Evolutionary conservation across 208 protist genomes (phyloP).

Genomic region (Crithidia acanthocephali): DNA sequence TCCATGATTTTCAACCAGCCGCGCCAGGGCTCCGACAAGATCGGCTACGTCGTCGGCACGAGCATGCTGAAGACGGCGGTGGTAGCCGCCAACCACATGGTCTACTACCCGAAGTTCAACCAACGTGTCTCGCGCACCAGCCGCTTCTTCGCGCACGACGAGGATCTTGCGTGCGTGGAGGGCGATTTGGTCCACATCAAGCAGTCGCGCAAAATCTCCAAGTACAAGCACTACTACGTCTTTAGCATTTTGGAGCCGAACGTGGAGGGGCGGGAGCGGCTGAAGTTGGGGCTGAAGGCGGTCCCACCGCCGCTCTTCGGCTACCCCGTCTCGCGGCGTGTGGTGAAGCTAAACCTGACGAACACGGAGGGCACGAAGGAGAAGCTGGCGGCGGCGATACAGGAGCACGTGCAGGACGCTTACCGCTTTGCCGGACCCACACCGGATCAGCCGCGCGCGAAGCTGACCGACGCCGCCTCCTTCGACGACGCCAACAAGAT

Average conservation of each 20-base stretch:
- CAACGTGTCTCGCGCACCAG: conserved; percentile 91
- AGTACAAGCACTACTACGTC: conserved; percentile 95
- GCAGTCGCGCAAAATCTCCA: conserved; percentile 91
- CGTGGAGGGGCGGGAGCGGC: conserved; percentile 88
- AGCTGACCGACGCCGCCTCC: conserved; percentile 78
- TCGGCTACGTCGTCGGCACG: conserved; percentile 93
- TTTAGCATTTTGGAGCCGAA: conserved; percentile 94
- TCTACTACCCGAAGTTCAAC: conserved; percentile 95
- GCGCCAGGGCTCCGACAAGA: conserved; percentile 90
- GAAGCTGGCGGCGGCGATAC: conserved; percentile 91
- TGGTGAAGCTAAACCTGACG: conserved; percentile 94
- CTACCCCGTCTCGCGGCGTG: conserved; percentile 87
- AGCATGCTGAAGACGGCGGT: conserved; percentile 94
- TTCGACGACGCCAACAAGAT: conserved; percentile 93
- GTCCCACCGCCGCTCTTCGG: conserved; percentile 91
- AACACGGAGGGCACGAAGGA: conserved; percentile 86
- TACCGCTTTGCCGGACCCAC: conserved; percentile 90
- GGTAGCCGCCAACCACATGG: conserved; percentile 91
- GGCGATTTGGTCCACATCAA: conserved; percentile 94
- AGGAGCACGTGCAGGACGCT: conserved; percentile 93
- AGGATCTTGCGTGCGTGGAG: conserved; percentile 94
- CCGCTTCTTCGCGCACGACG: conserved; percentile 93
- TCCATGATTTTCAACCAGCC: conserved; percentile 94
- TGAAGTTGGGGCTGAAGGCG: conserved; percentile 90
- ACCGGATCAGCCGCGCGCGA: conserved; percentile 79